Conservation (phyloP, 1,139 yeast genomes). For the Groenewaldozyma sp. region DNA sequence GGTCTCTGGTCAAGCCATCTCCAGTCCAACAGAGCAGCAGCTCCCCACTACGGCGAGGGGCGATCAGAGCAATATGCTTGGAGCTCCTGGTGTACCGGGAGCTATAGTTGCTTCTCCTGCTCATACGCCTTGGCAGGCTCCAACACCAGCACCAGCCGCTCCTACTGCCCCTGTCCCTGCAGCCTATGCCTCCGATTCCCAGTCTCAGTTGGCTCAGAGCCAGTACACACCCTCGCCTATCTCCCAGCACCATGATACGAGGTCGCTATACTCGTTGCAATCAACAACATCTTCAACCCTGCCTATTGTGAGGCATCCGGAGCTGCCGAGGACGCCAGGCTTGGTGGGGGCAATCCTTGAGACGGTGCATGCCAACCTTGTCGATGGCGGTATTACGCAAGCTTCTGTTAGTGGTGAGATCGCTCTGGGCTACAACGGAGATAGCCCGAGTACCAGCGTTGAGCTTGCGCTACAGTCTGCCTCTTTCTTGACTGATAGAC, state of each 20-base stretch:
- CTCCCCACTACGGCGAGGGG: too few relatives aligned
- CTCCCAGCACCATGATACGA: slow-evolving; percentile 12
- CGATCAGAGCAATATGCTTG: too few relatives aligned
- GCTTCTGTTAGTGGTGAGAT: slow-evolving; percentile 70
- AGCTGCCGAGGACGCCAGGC: slow-evolving; percentile 43
- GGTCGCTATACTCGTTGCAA: slow-evolving; percentile 18
- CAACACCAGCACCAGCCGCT: slow-evolving; percentile 7
- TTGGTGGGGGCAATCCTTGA: slow-evolving; percentile 74
- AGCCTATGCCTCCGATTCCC: neutral
- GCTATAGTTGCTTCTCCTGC: too few relatives aligned
- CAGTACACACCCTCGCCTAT: too few relatives aligned
- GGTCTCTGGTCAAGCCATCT: too few relatives aligned
- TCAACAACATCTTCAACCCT: slow-evolving; percentile 12
- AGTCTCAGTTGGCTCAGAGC: neutral
- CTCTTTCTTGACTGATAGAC: too few relatives aligned
- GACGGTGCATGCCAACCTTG: slow-evolving; percentile 63
- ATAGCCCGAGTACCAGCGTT: slow-evolving; percentile 10
- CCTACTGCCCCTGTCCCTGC: slow-evolving; percentile 5
- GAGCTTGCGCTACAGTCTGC: slow-evolving; percentile 7
- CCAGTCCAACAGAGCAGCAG: too few relatives aligned
- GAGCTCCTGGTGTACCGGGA: too few relatives aligned
- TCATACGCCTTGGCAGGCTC: slow-evolving; percentile 1
- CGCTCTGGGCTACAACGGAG: slow-evolving; percentile 53
- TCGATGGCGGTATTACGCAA: slow-evolving; percentile 50
- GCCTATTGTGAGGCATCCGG: slow-evolving; percentile 41